phyloP scores from a whole-genome alignment of 768 basidiomycete genomes.

The Lepiota venenata region DNA sequence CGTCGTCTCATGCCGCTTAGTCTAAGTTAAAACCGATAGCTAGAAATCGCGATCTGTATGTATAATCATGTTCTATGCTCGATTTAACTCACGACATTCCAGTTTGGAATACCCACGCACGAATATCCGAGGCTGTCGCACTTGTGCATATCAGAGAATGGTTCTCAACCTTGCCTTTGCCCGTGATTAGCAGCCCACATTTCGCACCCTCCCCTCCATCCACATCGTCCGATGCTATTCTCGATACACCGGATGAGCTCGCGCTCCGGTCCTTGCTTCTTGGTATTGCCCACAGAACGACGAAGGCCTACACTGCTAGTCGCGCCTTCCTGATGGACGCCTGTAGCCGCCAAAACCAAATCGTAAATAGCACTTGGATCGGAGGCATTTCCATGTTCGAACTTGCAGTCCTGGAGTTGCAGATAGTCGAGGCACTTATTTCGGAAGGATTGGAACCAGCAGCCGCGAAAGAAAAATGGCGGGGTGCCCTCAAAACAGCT shows the following conservation, averaged over 20 bases:
- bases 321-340: conserved; percentile 54
- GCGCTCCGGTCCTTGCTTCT: conserved; percentile 67
- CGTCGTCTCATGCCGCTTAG: background rate
- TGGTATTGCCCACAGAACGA: conserved; percentile 62
- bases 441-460: background rate
- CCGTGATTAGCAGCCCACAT: conserved; percentile 4
- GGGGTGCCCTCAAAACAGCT: conserved; percentile 42
- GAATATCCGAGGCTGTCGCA: conserved; percentile 51
- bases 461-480: conserved; percentile 44
- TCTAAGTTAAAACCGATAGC: background rate
- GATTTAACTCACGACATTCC: background rate
- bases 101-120: conserved; percentile 83
- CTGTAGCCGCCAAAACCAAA: conserved; percentile 30
- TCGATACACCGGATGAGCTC: conserved; percentile 70
- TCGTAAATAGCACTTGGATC: conserved; percentile 65
- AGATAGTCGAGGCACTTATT: conserved; percentile 42
- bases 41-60: conserved; percentile 73
- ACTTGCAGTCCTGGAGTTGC: conserved; percentile 65
- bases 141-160: conserved; percentile 52
- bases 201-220: background rate
- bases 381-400: conserved; percentile 66
- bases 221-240: conserved; percentile 25
- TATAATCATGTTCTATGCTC: conserved; percentile 7
- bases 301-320: conserved; percentile 39
- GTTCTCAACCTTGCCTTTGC: conserved; percentile 47